phyloP scores from a whole-genome alignment of 352 stramenopile species.

The Pythium grandisporangium region DNA sequence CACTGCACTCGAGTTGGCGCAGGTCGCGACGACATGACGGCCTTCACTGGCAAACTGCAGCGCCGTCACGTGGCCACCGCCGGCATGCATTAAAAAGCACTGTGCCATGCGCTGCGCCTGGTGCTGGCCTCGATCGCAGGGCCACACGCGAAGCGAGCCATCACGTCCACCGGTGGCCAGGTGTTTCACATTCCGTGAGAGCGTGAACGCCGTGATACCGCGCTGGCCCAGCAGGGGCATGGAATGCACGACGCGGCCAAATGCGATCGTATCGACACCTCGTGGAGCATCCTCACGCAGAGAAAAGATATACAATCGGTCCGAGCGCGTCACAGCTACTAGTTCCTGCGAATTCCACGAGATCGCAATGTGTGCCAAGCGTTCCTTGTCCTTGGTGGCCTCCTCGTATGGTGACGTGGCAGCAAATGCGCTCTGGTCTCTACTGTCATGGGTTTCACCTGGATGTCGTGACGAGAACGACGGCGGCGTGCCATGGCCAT shows the following conservation, averaged over 20 bases:
- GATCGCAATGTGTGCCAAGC: slow-evolving; percentile 34
- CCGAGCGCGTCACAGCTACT: slow-evolving; percentile 30
- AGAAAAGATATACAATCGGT: slow-evolving; percentile 50
- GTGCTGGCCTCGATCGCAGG: slow-evolving; percentile 36
- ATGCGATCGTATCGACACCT: no score
- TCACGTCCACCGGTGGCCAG: slow-evolving; percentile 46
- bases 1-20: slow-evolving; percentile 24
- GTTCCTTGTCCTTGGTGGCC: slow-evolving; percentile 1
- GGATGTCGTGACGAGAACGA: slow-evolving; percentile 1
- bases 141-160: slow-evolving; percentile 52
- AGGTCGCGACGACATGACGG: slow-evolving; percentile 25
- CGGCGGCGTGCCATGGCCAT: no score
- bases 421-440: no score
- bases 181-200: slow-evolving; percentile 56
- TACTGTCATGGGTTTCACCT: slow-evolving; percentile 7
- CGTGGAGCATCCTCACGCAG: slow-evolving; percentile 12
- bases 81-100: slow-evolving; percentile 31
- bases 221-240: slow-evolving; percentile 43
- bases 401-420: no score
- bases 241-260: slow-evolving; percentile 27
- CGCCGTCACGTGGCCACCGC: slow-evolving; percentile 20
- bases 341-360: slow-evolving; percentile 37
- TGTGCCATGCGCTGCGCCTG: slow-evolving; percentile 45
- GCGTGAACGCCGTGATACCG: slow-evolving; percentile 32
- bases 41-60: slow-evolving; percentile 36